A percentile compares a stretch with the other conserved stretches of the same genome.
Conservation (phyloP, 2,329 filamentous ascomycete genomes). For the Colletotrichum chlorophyti region DNA sequence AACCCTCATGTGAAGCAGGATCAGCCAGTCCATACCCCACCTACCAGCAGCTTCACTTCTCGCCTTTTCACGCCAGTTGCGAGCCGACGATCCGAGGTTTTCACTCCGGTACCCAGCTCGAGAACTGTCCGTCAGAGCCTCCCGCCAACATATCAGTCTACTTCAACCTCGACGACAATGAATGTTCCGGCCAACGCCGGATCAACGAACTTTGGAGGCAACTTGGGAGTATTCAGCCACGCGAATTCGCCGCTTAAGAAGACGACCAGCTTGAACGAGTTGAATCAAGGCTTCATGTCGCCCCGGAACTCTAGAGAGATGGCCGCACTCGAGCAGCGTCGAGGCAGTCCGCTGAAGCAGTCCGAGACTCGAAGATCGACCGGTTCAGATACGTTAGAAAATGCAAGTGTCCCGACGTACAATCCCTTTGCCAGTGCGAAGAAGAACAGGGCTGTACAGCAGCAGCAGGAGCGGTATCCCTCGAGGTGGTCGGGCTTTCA, state of each 20-base stretch:
- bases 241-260: slow-evolving; percentile 86
- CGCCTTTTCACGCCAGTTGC: slow-evolving; percentile 27
- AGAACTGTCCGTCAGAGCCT: slow-evolving; percentile 43
- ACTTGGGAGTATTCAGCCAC: slow-evolving; percentile 80
- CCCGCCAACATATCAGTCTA: slow-evolving; percentile 34
- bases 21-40: slow-evolving; percentile 23
- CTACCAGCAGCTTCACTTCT: slow-evolving; percentile 18
- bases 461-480: slow-evolving; percentile 50
- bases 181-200: slow-evolving; percentile 32
- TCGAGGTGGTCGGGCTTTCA: slow-evolving; percentile 30
- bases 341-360: slow-evolving; percentile 49
- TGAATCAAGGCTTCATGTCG: slow-evolving; percentile 51
- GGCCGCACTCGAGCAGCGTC: slow-evolving; percentile 61
- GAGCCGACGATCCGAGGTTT: slow-evolving; percentile 42
- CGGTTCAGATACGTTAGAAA: slow-evolving; percentile 25
- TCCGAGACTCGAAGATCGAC: slow-evolving; percentile 37
- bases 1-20: slow-evolving; percentile 83
- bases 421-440: slow-evolving; percentile 49
- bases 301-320: slow-evolving; percentile 68
- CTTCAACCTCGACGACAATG: slow-evolving; percentile 35
- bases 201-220: slow-evolving; percentile 65
- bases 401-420: slow-evolving; percentile 29
- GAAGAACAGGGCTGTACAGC: slow-evolving; percentile 38
- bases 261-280: slow-evolving; percentile 67
- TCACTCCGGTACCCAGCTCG: slow-evolving; percentile 37